Base-by-base conservation (phyloP, 768 basidiomycete genomes). In the Pleurotus platypus region DNA sequence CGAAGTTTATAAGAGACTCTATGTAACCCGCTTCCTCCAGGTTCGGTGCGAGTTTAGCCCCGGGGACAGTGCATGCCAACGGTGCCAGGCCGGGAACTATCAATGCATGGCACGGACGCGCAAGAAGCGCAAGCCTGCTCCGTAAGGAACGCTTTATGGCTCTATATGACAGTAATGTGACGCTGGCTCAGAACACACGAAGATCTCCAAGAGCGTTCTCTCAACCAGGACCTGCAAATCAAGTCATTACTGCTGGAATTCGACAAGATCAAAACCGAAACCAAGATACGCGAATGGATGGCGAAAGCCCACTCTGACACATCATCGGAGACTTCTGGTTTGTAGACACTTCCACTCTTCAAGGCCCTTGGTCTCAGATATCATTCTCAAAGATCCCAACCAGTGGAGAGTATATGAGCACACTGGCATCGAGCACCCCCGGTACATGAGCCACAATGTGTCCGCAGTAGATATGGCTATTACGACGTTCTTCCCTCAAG, bases 91-190 rank as follows among this genome's bases (percentile, higher is more conserved):
- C 26, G 78, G 77, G 43, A 74, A 76, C 50, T 71, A 79, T 53
- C 66, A 72, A 55, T 85, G 83, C 58, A 65, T 74, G 24, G 66
- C 78, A 4, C 74, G 80, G 40, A 70, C 65, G 45, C 75, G 83
- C 55, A 85, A 85, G 70, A 83, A 81, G 63, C 77, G 83, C 39
- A 81, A 82, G 65, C 69, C 79, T 56, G 82, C 82, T 46, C 80
- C 80, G 82, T 82, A 68, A 55, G 81, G 66, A 5, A 38, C 24
- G 12, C 49, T 27, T 18, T 24, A 20, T 48, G 30, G 53, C 13
- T 15, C 12, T 27, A 37, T 40, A 27, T 45, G 57, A 1, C 35
- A n/a, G 30, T 35, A 60, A 49, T 18, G 26, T 16, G 55, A 40
- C 24, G 51, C n/a, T 30, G 37, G 15, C 40, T 12, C 50, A 84